Conservation (phyloP, 1,284 basidiomycete genomes). For the Cutaneotrichosporon dermatis region DNA sequence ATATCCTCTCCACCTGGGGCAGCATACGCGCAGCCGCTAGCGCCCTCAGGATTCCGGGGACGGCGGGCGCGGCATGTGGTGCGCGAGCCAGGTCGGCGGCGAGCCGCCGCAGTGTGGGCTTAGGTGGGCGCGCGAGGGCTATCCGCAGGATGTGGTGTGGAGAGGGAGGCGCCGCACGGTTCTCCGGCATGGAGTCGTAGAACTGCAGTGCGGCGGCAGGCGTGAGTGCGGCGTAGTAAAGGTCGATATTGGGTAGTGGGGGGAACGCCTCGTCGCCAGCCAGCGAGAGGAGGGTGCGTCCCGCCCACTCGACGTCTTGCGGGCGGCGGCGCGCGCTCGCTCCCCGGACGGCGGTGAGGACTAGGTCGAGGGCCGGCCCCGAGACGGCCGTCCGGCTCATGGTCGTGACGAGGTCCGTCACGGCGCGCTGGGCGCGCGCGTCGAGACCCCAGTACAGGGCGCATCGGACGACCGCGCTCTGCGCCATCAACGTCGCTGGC, state of each 20-base stretch:
- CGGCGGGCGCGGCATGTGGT: not conserved
- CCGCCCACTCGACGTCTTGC: constrained; percentile 4
- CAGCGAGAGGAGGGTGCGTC: constrained; percentile 7
- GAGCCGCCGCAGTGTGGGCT: constrained; percentile 2
- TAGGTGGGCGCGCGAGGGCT: constrained; percentile 7
- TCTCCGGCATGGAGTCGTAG: constrained; percentile 8
- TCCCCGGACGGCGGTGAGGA: constrained; percentile 9
- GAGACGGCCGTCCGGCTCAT: constrained; percentile 8
- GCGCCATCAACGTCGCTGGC: constrained; percentile 17
- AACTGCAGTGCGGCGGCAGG: constrained; percentile 11
- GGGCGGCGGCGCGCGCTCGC: not conserved
- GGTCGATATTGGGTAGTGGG: constrained; percentile 6
- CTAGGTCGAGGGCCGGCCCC: constrained; percentile 8
- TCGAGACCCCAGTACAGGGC: constrained; percentile 16
- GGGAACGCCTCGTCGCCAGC: constrained; percentile 16
- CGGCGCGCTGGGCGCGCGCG: constrained; percentile 9
- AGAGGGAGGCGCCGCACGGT: constrained; percentile 1
- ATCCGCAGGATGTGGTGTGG: constrained; percentile 11
- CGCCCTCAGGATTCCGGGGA: constrained; percentile 13
- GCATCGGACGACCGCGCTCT: constrained; percentile 14
- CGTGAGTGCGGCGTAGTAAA: constrained; percentile 5
- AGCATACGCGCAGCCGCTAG: constrained; percentile 12
- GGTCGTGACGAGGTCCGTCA: constrained; percentile 18
- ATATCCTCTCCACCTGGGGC: constrained; percentile 1
- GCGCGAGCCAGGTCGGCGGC: constrained; percentile 6